A percentile compares a stretch with the other conserved stretches of the same genome.
These are phyloP conservation scores for Pleurotus cornucopiae DNA, from an alignment of 768 basidiomycete species.

Conservation along the genomic window DNA sequence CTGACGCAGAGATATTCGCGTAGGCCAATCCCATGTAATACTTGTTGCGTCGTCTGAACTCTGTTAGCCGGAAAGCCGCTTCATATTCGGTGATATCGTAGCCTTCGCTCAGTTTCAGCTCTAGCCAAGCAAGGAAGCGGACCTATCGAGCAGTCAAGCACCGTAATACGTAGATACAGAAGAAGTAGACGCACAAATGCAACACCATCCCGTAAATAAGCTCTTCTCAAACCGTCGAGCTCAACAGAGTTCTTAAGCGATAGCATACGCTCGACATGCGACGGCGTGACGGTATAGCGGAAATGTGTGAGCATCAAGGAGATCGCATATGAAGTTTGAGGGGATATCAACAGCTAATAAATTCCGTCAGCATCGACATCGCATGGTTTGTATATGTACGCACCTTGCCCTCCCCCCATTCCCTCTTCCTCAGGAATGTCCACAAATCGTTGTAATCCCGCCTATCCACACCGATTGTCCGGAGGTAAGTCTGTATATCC, in stretches of 20 bases:
- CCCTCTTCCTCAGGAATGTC: slow-evolving; percentile 68
- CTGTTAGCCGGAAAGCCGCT: slow-evolving; percentile 78
- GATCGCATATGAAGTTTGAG: slow-evolving; percentile 78
- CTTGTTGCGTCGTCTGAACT: slow-evolving; percentile 67
- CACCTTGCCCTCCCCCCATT: slow-evolving; percentile 80
- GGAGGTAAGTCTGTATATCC: slow-evolving; percentile 56
- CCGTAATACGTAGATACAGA: slow-evolving; percentile 10
- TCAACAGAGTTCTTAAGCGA: slow-evolving; percentile 87
- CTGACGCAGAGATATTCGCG: slow-evolving; percentile 85
- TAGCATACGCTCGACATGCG: slow-evolving; percentile 73
- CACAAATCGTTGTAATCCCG: slow-evolving; percentile 76
- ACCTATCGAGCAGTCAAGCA: slow-evolving; percentile 32
- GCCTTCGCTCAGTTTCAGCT: slow-evolving; percentile 69
- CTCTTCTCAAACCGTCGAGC: slow-evolving; percentile 67
- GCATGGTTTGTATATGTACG: slow-evolving; percentile 5
- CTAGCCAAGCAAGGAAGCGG: slow-evolving; percentile 89
- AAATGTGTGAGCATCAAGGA: slow-evolving; percentile 81
- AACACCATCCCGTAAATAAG: slow-evolving; percentile 88
- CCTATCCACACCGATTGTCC: slow-evolving; percentile 49
- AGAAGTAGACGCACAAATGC: slow-evolving; percentile 57
- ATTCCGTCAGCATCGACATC: too few species aligned
- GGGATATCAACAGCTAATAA: slow-evolving; percentile 57
- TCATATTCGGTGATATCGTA: slow-evolving; percentile 91
- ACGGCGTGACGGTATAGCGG: slow-evolving; percentile 70
- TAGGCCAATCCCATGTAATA: slow-evolving; percentile 84